phyloP scores from a whole-genome alignment of 495 filamentous ascomycete genomes.

The Neurospora africana region DNA sequence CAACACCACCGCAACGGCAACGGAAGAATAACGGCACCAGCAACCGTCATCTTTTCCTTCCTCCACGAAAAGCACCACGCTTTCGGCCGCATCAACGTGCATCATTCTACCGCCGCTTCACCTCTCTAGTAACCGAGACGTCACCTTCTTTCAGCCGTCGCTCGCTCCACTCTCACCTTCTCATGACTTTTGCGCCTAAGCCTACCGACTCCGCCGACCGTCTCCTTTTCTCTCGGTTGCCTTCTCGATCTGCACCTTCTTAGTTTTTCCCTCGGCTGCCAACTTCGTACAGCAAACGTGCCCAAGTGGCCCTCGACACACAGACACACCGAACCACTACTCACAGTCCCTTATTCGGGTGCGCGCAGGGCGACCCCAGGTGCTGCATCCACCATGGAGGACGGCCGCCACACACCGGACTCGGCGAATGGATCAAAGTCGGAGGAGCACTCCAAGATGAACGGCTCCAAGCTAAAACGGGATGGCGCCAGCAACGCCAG shows the following conservation, averaged over 20 bases:
- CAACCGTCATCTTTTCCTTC: background rate
- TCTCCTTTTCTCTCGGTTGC: background rate
- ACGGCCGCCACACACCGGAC: conserved; percentile 25
- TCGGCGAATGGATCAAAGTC: conserved; percentile 19
- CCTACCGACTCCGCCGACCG: background rate
- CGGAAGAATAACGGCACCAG: background rate
- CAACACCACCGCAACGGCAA: background rate
- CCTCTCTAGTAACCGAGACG: background rate
- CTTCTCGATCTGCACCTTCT: background rate
- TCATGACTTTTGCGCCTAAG: background rate
- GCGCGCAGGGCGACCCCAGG: background rate
- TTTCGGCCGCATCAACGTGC: background rate
- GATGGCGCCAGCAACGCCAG: conserved; percentile 21
- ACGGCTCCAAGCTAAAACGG: conserved; percentile 24
- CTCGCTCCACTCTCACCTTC: background rate
- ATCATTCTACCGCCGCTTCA: background rate
- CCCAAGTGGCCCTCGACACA: background rate
- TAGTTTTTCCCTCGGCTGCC: background rate
- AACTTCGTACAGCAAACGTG: background rate
- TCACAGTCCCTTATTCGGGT: background rate
- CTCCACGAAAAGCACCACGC: background rate
- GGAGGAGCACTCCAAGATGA: conserved; percentile 21
- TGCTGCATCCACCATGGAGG: conserved; percentile 26
- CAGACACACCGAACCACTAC: background rate
- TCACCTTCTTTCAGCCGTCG: background rate